phyloP scores from a whole-genome alignment of 306 rosid genomes.

The Cercis canadensis region DNA sequence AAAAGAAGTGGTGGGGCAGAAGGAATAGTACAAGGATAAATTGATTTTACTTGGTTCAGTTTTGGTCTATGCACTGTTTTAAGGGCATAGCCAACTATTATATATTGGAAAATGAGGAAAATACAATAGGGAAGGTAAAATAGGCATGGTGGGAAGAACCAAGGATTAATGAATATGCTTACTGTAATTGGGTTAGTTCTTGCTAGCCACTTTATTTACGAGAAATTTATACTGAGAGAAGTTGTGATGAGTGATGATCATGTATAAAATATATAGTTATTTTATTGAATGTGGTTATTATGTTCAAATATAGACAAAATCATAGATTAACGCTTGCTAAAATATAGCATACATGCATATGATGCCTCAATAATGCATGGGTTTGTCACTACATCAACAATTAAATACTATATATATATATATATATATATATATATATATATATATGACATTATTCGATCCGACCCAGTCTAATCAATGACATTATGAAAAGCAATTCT shows the following conservation, averaged over 20 bases:
- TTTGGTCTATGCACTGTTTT: conserved; percentile 41
- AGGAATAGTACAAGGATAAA: conserved; percentile 87
- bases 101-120: conserved; percentile 32
- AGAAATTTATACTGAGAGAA: conserved; percentile 32
- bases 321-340: no score
- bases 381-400: no score
- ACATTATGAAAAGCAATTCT: no score
- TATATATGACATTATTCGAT: no score
- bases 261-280: no score
- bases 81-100: conserved; percentile 37
- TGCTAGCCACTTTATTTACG: conserved; percentile 49
- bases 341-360: no score
- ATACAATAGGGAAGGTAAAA: conserved; percentile 38
- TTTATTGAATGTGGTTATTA: no score
- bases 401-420: no score
- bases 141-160: conserved; percentile 38
- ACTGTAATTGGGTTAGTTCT: conserved; percentile 52
- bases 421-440: no score
- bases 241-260: neutral
- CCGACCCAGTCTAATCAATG: no score
- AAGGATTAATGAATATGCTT: conserved; percentile 32
- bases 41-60: conserved; percentile 40
- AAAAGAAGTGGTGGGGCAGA: conserved; percentile 98
- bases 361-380: no score
- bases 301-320: no score